Percentiles rank a stretch among this genome's conserved stretches.
Conservation (phyloP, 129 eudicot species). For the Escallonia herrerae region DNA sequence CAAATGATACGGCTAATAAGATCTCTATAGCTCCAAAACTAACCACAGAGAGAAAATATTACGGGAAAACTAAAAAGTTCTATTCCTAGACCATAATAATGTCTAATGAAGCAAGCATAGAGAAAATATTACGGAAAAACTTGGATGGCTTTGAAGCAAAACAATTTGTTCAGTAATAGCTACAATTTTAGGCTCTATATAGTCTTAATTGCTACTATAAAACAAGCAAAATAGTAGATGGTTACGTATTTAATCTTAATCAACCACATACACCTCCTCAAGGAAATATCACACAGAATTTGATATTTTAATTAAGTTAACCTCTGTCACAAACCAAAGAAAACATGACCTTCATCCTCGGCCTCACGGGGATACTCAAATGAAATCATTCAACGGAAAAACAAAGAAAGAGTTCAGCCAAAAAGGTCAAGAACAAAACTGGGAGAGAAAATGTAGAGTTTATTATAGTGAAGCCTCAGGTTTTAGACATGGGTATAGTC, state of each 20-base stretch:
- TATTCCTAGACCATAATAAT: no score
- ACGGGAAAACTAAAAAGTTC: no score
- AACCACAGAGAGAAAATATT: no score
- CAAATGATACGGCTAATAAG: no score
- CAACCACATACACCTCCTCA: neutral
- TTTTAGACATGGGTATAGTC: no score
- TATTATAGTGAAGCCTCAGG: no score
- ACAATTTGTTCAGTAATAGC: no score
- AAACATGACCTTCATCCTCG: constrained; percentile 33
- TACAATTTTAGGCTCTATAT: no score
- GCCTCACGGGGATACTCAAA: constrained; percentile 35
- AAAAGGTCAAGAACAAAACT: neutral
- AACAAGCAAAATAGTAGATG: neutral
- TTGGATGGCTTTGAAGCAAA: no score
- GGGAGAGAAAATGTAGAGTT: neutral
- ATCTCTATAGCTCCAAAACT: no score
- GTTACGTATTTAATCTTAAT: neutral
- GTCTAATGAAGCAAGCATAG: no score
- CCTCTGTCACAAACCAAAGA: constrained; percentile 57
- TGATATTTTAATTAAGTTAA: constrained; percentile 4
- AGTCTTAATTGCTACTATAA: neutral
- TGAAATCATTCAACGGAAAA: neutral
- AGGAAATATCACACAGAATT: constrained; percentile 6
- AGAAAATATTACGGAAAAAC: no score
- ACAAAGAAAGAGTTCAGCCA: neutral